Evolutionary conservation across 2,329 filamentous ascomycete genomes (phyloP), one percentile per base, ranked within the genome.

Genomic region (Microdochium paspali): DNA sequence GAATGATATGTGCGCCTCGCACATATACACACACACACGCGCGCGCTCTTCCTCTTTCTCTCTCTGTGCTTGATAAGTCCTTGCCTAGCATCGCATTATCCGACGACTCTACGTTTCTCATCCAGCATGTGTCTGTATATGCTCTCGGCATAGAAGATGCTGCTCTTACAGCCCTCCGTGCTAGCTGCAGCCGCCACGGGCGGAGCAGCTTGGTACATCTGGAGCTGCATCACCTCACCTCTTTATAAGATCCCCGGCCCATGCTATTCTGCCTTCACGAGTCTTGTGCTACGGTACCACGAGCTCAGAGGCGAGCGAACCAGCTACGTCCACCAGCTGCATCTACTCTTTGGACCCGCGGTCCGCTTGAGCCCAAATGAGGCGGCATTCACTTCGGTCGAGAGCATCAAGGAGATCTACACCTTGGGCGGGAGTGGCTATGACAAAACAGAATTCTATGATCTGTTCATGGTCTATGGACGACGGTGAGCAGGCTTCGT

Each of bases 401-500:
- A 70, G 9, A 80, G 75, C 0, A 62, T 82, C 46, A 82, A 78
- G 57, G 76, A 82, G 62, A 83, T 83, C 43, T 85, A 84, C 60
- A 72, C 73, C 53, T 76, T 75, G 0, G 73, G 74, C 0, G 79
- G 79, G 3, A 82, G 77, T 56, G 80, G 79, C 23, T 84, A 78
- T 57, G 77, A 84, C 57, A 84, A 83, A 65, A 81, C 78, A 0
- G 74, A 78, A 48, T 83, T 83, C 53, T 84, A 84, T 55, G 65
- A 79, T 51, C 60, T 84, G 18, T 84, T 84, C 51, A 73, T 58
- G 48, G 68, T 80, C 3, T 82, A 77, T 53, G 75, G 72, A 10
- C 70, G 71, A 50, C 74, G 76, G 76, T 77, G 59, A 48, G 66
- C 49, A 21, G 42, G 23, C 20, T 12, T 10, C 12, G 18, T n/a